These are phyloP conservation scores for Phylloporus sp. DNA, from an alignment of 768 basidiomycete species.

Conservation along the genomic window DNA sequence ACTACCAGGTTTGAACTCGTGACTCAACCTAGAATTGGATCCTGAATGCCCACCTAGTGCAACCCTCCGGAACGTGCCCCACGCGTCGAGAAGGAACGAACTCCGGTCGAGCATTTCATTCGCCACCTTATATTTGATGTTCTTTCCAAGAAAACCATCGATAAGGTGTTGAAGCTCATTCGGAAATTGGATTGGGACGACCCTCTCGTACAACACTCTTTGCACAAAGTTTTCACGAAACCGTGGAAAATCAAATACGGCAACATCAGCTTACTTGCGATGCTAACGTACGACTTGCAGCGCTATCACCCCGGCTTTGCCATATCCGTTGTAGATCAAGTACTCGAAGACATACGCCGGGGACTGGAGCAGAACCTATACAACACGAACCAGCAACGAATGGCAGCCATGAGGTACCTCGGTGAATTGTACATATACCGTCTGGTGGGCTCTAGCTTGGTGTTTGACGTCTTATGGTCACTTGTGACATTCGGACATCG, in stretches of 20 bases:
- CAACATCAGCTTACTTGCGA: conserved; percentile 85
- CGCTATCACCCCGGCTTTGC: conserved; percentile 89
- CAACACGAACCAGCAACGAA: conserved; percentile 88
- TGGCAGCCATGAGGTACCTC: conserved; percentile 90
- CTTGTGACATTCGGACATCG: conserved; percentile 94
- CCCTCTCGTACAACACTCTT: conserved; percentile 46
- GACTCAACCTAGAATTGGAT: neutral
- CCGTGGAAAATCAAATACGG: conserved; percentile 96
- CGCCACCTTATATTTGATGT: conserved; percentile 94
- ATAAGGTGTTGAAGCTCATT: conserved; percentile 89
- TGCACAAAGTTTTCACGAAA: conserved; percentile 93
- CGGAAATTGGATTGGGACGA: conserved; percentile 98
- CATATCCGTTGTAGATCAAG: conserved; percentile 86
- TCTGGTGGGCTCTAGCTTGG: conserved; percentile 77
- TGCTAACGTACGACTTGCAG: conserved; percentile 92
- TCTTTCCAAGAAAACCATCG: conserved; percentile 87
- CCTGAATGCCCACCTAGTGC: conserved; percentile 50
- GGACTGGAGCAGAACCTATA: conserved; percentile 94
- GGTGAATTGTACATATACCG: conserved; percentile 98
- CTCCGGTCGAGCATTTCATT: conserved; percentile 88
- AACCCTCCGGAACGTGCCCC: conserved; percentile 94
- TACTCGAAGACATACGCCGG: conserved; percentile 85
- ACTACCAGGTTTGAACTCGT: conserved; percentile 69
- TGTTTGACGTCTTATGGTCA: conserved; percentile 94
- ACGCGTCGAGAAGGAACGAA: conserved; percentile 76